Evolutionary conservation across 1,284 basidiomycete genomes (phyloP), one percentile per base, ranked within the genome.

Genomic region (Ceratobasidium sp.): DNA sequence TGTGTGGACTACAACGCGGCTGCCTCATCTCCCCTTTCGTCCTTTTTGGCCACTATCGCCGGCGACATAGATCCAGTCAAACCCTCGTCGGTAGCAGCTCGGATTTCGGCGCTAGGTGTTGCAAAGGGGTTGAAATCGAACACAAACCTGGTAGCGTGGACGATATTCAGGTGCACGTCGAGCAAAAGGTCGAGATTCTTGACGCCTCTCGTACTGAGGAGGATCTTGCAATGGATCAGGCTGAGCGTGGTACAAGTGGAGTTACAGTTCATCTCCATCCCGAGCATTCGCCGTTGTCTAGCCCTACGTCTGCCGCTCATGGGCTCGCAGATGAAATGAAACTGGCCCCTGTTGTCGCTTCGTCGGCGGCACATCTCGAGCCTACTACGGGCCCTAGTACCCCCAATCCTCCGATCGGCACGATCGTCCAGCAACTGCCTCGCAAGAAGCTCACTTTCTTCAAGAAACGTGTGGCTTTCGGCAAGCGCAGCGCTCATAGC

Each of bases 381-480:
- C 26, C 46, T 14, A 28, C 61, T 18, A 5, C 41, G 13, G 47
- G 49, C 28, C 26, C 49, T 14, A n/a, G 18, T 9, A 26, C 43
- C 8, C n/a, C 49, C 13, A 21, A 14, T 9, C 28, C 18, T 9
- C 28, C n/a, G 30, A 26, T 21, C 30, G 43, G 21, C 32, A 38
- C 30, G 7, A 21, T 59, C 35, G 18, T 5, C 14, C 32, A 43
- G 32, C 47, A 28, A 14, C 26, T 32, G 23, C 49, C 23, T 18
- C 35, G 28, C n/a, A 21, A 47, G 32, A 47, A 32, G 16, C 26
- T 63, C 26, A 49, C 21, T 11, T n/a, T 66, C 49, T 54, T 66
- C 47, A 66, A 54, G 63, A 66, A 66, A 14, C 63, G 63, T 11
- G 30, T 13, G 18, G 47, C 28, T 3, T 66, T 66, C n/a, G 35